Evolutionary conservation across 352 stramenopile genomes (phyloP).

Genomic region (Globisporangium acanthophoron): DNA sequence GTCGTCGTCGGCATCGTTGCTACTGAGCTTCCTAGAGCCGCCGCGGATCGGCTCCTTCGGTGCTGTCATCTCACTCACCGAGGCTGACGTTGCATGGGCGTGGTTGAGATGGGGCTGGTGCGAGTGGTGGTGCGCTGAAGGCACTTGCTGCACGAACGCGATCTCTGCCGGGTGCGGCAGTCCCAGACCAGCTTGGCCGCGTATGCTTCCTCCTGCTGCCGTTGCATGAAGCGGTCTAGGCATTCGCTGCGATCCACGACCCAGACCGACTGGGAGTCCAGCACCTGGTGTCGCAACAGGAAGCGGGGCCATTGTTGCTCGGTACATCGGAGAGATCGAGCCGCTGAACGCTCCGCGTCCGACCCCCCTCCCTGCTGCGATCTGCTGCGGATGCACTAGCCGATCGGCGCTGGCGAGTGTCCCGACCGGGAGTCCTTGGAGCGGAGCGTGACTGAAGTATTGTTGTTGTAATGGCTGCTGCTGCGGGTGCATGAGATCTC

Average conservation of each 20-base stretch:
- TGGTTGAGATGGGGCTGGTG: not conserved
- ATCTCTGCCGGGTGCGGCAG: not conserved
- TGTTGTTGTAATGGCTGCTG: not conserved
- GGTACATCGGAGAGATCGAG: conserved; percentile 2
- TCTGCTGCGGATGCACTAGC: not conserved
- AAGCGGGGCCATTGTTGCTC: not conserved
- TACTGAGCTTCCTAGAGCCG: not conserved
- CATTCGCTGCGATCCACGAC: not conserved
- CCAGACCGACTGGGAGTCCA: not conserved
- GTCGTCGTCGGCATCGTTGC: conserved; percentile 11
- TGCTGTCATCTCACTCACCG: not conserved
- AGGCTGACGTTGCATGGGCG: not conserved
- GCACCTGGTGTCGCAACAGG: no score
- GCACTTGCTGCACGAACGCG: not conserved
- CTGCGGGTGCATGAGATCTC: not conserved
- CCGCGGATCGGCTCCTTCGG: not conserved
- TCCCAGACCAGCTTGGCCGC: not conserved
- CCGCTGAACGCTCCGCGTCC: not conserved
- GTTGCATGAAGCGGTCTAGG: conserved; percentile 1
- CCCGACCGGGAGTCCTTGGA: not conserved
- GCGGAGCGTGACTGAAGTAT: not conserved
- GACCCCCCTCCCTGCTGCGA: not conserved
- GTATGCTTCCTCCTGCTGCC: not conserved
- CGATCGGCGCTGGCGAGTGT: not conserved
- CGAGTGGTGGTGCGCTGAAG: not conserved